A percentile compares a stretch with the other conserved stretches of the same genome.
phyloP scores from a whole-genome alignment of 2,329 filamentous ascomycete genomes.

The Clonostachys chloroleuca region DNA sequence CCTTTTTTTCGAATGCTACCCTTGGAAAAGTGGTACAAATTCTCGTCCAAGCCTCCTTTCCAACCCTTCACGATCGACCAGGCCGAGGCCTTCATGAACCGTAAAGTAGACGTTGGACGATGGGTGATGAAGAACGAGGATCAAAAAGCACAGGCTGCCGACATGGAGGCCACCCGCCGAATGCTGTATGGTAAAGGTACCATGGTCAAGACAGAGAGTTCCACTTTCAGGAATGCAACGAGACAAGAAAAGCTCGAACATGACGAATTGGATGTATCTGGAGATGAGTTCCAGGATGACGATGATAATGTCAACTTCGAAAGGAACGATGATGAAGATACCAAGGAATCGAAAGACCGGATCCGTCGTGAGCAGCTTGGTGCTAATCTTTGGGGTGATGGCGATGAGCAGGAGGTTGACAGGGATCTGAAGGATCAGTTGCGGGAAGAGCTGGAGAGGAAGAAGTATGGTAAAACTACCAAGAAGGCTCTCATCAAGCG shows the following conservation, averaged over 20 bases:
- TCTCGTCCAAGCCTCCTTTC: constrained; percentile 76
- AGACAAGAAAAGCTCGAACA: constrained; percentile 66
- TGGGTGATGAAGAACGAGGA: constrained; percentile 74
- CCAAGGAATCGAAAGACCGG: constrained; percentile 65
- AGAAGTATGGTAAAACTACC: constrained; percentile 69
- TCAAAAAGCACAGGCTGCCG: constrained; percentile 49
- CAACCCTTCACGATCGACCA: constrained; percentile 76
- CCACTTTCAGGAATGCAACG: constrained; percentile 56
- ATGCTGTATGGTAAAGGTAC: constrained; percentile 47
- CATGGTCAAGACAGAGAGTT: constrained; percentile 64
- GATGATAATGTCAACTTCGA: constrained; percentile 77
- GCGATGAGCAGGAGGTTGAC: constrained; percentile 67
- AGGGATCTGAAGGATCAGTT: constrained; percentile 67
- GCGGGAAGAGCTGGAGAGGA: constrained; percentile 64
- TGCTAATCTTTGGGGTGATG: constrained; percentile 76
- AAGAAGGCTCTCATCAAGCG: constrained; percentile 79
- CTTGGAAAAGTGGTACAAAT: constrained; percentile 93
- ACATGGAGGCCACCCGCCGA: constrained; percentile 55
- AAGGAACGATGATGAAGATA: constrained; percentile 72
- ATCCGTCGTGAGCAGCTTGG: constrained; percentile 79
- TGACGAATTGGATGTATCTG: constrained; percentile 63
- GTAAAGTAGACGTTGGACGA: constrained; percentile 69
- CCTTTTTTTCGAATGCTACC: constrained; percentile 80
- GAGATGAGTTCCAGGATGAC: constrained; percentile 80
- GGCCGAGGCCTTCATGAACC: constrained; percentile 77